Base-by-base conservation (phyloP, 257 asterid genomes). In the Forsythia suspensa region DNA sequence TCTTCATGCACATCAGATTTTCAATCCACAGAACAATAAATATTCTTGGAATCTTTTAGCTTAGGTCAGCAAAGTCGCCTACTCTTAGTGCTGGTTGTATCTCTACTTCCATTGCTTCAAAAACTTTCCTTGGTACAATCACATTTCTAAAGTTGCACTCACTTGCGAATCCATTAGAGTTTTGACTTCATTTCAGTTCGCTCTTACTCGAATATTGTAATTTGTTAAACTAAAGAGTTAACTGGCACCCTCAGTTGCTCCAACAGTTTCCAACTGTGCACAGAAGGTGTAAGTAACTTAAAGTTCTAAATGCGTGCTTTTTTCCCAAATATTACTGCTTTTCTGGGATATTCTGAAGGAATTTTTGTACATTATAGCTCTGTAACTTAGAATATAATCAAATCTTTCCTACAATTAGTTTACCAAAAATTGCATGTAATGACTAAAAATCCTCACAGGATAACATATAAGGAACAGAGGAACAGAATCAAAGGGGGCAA, bases 401-500 rank as follows among this genome's bases (percentile, higher is more conserved):
- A 39, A 66, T 38, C 6, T 51, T 21, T 74, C 18, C 39, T 57
- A 42, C 13, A 10, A 72, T n/a, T 21, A 71, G 39, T 29, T 37
- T 55, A 59, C 16, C 21, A 18, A 48, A 69, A 72, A 55, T 18
- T 20, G 12, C 38, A 34, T 46, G 55, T 11, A 6, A 55, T 16
- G 16, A 16, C 61, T 51, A 55, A 48, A 20, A 36, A 38, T 48
- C 21, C 76, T 11, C 21, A 37, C 38, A 71, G 41, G 71, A 72
- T 15, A 20, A 10, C 70, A 21, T 38, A 59, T n/a, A 55, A 18
- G 41, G 36, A 71, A 66, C 39, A 20, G 34, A 29, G 71, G 15
- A 67, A 74, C 69, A 36, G 46, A 65, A 65, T 59, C 43, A 70
- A 76, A 59, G 37, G 74, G 34, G 21, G 59, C 21, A 46, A 61